These are phyloP conservation scores for Lagenidium sp. DNA, from an alignment of 352 stramenopile genomes.

Conservation along the genomic window DNA sequence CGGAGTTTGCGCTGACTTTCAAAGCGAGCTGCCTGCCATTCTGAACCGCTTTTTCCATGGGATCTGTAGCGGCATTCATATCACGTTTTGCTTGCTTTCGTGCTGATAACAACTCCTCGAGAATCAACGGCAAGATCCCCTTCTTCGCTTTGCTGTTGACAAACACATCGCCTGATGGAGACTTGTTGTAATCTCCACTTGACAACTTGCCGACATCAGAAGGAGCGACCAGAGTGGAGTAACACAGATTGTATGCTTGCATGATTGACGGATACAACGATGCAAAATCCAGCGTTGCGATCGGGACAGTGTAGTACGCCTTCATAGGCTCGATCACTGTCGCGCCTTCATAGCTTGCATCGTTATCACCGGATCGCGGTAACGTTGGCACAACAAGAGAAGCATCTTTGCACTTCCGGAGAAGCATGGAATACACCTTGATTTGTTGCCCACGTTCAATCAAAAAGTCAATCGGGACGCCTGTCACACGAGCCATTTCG, in stretches of 20 bases:
- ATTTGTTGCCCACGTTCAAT: conserved; percentile 99
- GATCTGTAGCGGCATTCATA: conserved; percentile 98
- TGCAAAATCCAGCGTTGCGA: conserved; percentile 99
- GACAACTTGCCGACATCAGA: conserved; percentile 54
- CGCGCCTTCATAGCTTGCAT: conserved; percentile 95
- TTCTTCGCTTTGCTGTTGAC: conserved; percentile 94
- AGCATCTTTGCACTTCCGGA: conserved; percentile 93
- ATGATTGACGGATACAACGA: conserved; percentile 99
- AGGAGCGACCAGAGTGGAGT: conserved; percentile 95
- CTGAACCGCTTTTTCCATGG: conserved; percentile 98
- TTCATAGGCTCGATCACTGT: conserved; percentile 99
- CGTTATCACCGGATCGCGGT: conserved; percentile 70
- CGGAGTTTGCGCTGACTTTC: conserved; percentile 98
- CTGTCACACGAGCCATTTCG: conserved; percentile 99
- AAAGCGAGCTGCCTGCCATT: conserved; percentile 96
- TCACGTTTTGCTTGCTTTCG: conserved; percentile 98
- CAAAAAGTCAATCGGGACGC: conserved; percentile 97
- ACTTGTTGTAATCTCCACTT: conserved; percentile 85
- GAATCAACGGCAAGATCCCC: conserved; percentile 97
- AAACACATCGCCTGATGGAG: conserved; percentile 95
- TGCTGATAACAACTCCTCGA: conserved; percentile 96
- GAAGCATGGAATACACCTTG: conserved; percentile 98
- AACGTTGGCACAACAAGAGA: conserved; percentile 96
- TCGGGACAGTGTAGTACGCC: conserved; percentile 98
- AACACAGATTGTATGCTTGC: conserved; percentile 99